These are phyloP conservation scores for Purpureocillium lavendulum DNA, from an alignment of 2,329 filamentous ascomycete genomes.

Conservation along the genomic window DNA sequence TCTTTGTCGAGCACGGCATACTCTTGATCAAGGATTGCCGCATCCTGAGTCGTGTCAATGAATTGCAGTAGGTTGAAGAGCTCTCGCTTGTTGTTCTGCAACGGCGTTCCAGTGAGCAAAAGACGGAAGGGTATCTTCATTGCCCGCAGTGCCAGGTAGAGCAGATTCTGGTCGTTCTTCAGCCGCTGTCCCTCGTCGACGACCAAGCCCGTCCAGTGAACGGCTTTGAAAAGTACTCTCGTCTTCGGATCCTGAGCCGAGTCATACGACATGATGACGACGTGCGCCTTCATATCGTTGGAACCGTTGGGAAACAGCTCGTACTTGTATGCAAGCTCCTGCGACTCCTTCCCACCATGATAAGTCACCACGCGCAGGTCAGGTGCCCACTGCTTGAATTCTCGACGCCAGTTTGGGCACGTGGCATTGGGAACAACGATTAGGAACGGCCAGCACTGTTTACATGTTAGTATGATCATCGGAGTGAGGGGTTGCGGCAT, in stretches of 20 bases:
- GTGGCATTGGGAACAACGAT: constrained; percentile 92
- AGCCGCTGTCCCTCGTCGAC: constrained; percentile 93
- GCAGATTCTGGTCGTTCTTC: constrained; percentile 81
- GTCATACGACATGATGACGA: constrained; percentile 94
- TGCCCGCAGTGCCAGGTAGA: constrained; percentile 66
- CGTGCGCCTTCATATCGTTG: constrained; percentile 71
- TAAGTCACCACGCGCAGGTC: constrained; percentile 83
- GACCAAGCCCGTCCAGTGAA: constrained; percentile 81
- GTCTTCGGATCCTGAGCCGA: constrained; percentile 68
- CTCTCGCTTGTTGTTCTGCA: constrained; percentile 93
- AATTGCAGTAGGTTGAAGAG: constrained; percentile 97
- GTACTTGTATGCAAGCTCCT: constrained; percentile 69
- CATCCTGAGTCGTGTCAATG: constrained; percentile 64
- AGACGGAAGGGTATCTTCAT: constrained; percentile 78
- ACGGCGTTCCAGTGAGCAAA: constrained; percentile 80
- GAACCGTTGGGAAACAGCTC: constrained; percentile 70
- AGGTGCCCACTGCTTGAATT: constrained; percentile 91
- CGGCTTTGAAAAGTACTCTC: constrained; percentile 54
- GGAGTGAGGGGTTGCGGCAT: background rate
- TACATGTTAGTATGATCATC: constrained; percentile 7
- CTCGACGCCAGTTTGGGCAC: constrained; percentile 93
- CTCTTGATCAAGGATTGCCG: constrained; percentile 63
- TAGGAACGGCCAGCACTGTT: constrained; percentile 76
- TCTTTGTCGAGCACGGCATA: constrained; percentile 75
- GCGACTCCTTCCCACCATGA: constrained; percentile 68